Conservation (phyloP, 2,329 filamentous ascomycete genomes). For the Cadophora luteo-olivacea region DNA sequence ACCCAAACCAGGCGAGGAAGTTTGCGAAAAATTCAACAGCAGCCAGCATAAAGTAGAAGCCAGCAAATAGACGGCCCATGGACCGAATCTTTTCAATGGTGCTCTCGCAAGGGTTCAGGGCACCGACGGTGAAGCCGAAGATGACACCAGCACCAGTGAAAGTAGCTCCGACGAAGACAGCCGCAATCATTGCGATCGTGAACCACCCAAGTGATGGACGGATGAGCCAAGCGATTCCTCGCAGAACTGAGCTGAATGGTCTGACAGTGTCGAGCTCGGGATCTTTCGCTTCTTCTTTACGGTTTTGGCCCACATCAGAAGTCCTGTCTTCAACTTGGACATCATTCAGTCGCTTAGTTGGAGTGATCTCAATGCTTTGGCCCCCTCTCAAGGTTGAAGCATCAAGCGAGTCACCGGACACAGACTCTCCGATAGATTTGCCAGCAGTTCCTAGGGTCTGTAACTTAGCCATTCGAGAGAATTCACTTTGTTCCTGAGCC, state of each 20-base stretch:
- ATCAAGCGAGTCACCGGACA: constrained; percentile 21
- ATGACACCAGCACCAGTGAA: constrained; percentile 17
- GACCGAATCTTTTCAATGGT: constrained; percentile 10
- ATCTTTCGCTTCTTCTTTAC: background rate
- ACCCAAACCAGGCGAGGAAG: constrained; percentile 49
- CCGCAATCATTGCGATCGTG: constrained; percentile 7
- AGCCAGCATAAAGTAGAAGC: constrained; percentile 17
- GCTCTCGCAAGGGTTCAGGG: constrained; percentile 2
- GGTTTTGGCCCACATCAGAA: background rate
- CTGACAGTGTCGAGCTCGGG: background rate
- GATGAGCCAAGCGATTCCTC: constrained; percentile 6
- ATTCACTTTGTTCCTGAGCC: constrained; percentile 58
- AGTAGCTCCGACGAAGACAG: constrained; percentile 12
- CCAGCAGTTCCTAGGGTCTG: constrained; percentile 41
- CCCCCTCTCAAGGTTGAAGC: constrained; percentile 14
- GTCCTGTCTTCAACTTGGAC: background rate
- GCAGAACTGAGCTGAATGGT: constrained; percentile 9
- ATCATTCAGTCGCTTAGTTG: background rate
- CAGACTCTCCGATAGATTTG: constrained; percentile 24
- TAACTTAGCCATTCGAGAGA: constrained; percentile 47
- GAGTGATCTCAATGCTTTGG: constrained; percentile 1
- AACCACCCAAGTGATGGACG: constrained; percentile 11
- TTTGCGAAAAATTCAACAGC: constrained; percentile 8
- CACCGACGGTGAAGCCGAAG: constrained; percentile 15
- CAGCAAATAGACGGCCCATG: constrained; percentile 11